Conservation (phyloP, 768 basidiomycete genomes). For the Cystofilobasidium ferigula region DNA sequence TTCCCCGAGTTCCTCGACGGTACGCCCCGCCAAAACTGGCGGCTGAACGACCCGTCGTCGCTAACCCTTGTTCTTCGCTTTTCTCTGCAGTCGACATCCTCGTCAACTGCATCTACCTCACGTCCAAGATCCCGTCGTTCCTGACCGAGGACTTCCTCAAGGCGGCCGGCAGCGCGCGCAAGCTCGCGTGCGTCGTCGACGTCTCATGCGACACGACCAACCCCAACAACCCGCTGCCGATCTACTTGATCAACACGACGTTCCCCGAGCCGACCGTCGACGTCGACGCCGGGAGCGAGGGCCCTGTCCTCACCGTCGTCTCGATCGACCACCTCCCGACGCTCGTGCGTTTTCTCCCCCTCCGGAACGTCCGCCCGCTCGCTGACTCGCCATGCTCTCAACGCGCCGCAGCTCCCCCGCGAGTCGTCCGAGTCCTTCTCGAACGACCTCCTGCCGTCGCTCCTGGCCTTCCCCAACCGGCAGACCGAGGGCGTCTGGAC, state of each 20-base stretch:
- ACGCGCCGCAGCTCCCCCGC: constrained; percentile 52
- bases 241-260: constrained; percentile 84
- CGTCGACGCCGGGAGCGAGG: constrained; percentile 58
- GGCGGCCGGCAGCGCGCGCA: constrained; percentile 57
- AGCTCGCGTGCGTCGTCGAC: constrained; percentile 76
- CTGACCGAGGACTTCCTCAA: constrained; percentile 47
- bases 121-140: constrained; percentile 41
- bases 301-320: constrained; percentile 67
- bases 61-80: not conserved
- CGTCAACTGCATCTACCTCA: constrained; percentile 97
- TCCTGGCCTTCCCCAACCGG: constrained; percentile 63
- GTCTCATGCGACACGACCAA: constrained; percentile 99
- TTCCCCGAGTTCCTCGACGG: constrained; percentile 83
- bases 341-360: constrained; percentile 40
- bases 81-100: constrained; percentile 67
- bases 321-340: constrained; percentile 97
- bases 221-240: constrained; percentile 92
- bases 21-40: constrained; percentile 28
- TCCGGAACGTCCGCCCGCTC: not conserved
- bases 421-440: constrained; percentile 98
- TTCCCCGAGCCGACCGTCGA: constrained; percentile 83
- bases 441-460: constrained; percentile 66
- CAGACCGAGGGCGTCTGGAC: constrained; percentile 66
- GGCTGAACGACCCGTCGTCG: not conserved
- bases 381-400: not conserved